Evolutionary conservation across 78 protist genomes (phyloP), one percentile per base, ranked within the genome.

Genomic region (Dictyostelium intermedium): DNA sequence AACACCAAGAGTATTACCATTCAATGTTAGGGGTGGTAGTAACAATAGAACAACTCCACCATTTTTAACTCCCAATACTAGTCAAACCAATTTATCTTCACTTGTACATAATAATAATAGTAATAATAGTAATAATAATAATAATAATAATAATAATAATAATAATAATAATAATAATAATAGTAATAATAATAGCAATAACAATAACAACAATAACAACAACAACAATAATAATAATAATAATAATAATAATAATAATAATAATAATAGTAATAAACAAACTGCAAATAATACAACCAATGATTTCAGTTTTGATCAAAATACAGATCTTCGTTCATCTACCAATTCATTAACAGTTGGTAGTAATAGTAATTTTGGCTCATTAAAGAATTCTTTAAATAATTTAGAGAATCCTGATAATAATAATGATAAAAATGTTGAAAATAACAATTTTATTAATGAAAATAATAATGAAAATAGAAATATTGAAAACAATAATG

Each of bases 21-120:
- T 66, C 13, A 66, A 66, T 66, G 74, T 66, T n/a, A 66, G 74
- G 27, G 74, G 74, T 27, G 60, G 50, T 43, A 20, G 32, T 41
- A 37, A 8, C 2, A 76, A 76, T 76, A 77, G 50, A 77, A 41
- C 50, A 43, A 41, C 50, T 3, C 82, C 82, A 39, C 82, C 60
- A 77, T 72, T 72, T 34, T 72, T 72, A 72, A 72, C 79, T 1
- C 79, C 79, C 30, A 72, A 72, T 72, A 72, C 41, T 34, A 72
- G 79, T 34, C 79, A 72, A 72, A 72, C 79, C 2, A 72, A 72
- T 34, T 34, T 72, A 27, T 72, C 79, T 30, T 72, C 79, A 72
- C 79, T 72, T 72, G 79, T 72, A 72, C 13, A 70, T 70, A 70
- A 70, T 32, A 32, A 25, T 32, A 32, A 32, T 13, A 69, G 30